A percentile compares a stretch with the other conserved stretches of the same genome.
phyloP scores from a whole-genome alignment of 208 protist genomes.

The Crithidia sp. region DNA sequence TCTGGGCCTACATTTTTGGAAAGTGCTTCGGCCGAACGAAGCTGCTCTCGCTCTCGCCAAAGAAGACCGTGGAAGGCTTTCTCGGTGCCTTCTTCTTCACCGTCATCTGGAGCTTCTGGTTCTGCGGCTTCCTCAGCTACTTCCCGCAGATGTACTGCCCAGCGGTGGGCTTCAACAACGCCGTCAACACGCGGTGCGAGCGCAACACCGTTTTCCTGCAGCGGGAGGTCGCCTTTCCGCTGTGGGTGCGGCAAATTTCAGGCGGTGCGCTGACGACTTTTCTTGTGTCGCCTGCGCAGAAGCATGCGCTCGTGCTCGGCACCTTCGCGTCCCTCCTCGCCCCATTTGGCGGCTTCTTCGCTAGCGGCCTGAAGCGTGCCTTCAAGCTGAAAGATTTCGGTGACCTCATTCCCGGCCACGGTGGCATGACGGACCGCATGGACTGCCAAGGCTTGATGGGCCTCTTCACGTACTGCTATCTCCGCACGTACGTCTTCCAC shows the following conservation, averaged over 20 bases:
- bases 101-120: constrained; percentile 91
- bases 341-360: constrained; percentile 99
- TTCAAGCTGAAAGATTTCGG: constrained; percentile 99
- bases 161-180: constrained; percentile 68
- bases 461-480: constrained; percentile 91
- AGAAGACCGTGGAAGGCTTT: constrained; percentile 94
- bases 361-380: constrained; percentile 97
- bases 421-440: constrained; percentile 98
- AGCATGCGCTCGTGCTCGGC: constrained; percentile 95
- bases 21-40: constrained; percentile 90
- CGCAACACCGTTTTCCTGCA: constrained; percentile 81
- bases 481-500: constrained; percentile 77
- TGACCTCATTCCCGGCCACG: constrained; percentile 97
- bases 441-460: constrained; percentile 98
- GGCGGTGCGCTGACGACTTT: constrained; percentile 50
- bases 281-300: constrained; percentile 80
- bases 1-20: constrained; percentile 91
- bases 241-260: constrained; percentile 60
- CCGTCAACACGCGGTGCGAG: constrained; percentile 54
- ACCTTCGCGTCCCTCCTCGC: constrained; percentile 96
- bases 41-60: constrained; percentile 88
- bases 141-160: constrained; percentile 91
- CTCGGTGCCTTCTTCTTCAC: constrained; percentile 91
- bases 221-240: constrained; percentile 56
- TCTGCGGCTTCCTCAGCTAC: constrained; percentile 86